Conservation (phyloP, 345 rosid genomes). For the Luvunga scandens region DNA sequence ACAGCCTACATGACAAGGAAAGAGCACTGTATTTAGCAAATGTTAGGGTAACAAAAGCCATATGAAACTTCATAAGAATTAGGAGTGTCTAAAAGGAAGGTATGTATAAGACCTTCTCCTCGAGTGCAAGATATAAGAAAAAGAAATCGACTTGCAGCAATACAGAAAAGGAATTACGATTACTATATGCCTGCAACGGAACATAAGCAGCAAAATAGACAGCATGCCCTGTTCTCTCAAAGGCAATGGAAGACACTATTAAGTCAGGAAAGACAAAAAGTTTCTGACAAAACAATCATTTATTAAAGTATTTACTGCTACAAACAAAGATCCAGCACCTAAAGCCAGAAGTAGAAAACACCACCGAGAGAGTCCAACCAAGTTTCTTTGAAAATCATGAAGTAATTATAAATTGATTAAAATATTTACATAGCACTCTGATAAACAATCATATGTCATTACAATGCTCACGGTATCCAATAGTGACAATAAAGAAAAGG, state of each 20-base stretch:
- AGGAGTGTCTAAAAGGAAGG: neutral
- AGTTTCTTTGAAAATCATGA: neutral
- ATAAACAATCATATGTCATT: neutral
- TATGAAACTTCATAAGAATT: neutral
- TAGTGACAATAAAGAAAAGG: neutral
- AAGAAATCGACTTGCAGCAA: neutral
- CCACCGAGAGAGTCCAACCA: neutral
- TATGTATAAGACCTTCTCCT: neutral
- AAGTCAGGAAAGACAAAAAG: neutral
- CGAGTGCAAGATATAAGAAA: neutral
- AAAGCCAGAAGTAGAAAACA: neutral
- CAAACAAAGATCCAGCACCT: neutral
- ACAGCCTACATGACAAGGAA: slow-evolving; percentile 41
- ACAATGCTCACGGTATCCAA: neutral
- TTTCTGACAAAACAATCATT: neutral
- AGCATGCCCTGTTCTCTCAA: slow-evolving; percentile 14
- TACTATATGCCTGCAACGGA: slow-evolving; percentile 10
- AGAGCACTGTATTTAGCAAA: neutral
- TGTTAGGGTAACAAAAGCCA: neutral
- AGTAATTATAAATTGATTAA: neutral
- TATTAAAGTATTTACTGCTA: neutral
- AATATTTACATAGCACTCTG: neutral
- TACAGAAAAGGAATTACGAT: neutral
- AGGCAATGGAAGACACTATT: neutral
- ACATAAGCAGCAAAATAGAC: slow-evolving; percentile 1